Base-by-base conservation (phyloP, 2,329 filamentous ascomycete genomes). In the Curvularia eragrostidis region DNA sequence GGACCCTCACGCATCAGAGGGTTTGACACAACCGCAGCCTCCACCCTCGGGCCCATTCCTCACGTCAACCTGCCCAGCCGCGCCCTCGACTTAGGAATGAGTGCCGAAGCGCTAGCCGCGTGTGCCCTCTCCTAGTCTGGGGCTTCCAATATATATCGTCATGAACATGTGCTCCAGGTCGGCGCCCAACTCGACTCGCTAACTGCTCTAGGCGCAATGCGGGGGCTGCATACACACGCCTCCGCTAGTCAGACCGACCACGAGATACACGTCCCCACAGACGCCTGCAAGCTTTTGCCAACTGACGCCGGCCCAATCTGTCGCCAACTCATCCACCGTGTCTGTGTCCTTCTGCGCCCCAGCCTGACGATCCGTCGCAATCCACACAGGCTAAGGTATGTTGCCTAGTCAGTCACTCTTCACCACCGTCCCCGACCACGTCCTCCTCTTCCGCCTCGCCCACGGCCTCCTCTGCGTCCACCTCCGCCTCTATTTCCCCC, bases 401-500 rank as follows among this genome's bases (percentile, higher is more conserved):
- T 9, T n/a, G 15, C 41, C 50, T 42, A 44, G 26, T 23, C 21
- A 28, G 13, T 60, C 49, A 34, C 12, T 13, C 32, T 51, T 71
- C 61, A 69, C 65, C 66, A 70, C 24, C 63, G 59, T 50, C 70
- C 69, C 19, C 68, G 68, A 62, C 68, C 64, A 32, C 71, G 66
- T 34, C 67, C 65, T 42, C 69, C 55, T 41, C 55, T 58, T 46
- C 55, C 55, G 32, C 55, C 55, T 30, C 55, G 51, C 26, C 55
- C 70, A 28, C 58, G 65, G 48, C 70, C 67, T 54, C 70, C 61
- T 49, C 69, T 65, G 36, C 66, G 63, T 32, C 74, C 66, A 30
- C 70, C 71, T 60, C 41, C 23, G 41, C 73, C 72, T 62, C 73
- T 65, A 48, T 70, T 68, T 42, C 73, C 67, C 44, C 71, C 69